Base-by-base conservation (phyloP, 1,139 yeast species). In the Blastobotrys proliferans region DNA sequence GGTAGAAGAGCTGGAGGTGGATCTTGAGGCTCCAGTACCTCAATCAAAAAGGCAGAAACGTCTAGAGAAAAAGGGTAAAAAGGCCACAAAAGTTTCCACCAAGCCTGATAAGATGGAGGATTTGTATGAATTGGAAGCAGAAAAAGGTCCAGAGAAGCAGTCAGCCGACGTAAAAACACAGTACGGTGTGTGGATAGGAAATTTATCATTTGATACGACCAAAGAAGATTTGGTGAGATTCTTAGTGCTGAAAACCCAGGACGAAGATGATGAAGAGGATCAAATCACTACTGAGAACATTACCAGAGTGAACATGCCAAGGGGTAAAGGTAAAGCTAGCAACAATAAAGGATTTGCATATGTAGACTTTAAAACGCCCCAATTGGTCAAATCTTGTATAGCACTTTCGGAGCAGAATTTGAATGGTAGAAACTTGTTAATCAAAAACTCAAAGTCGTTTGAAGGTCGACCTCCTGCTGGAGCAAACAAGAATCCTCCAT, bases 121-220 rank as follows among this genome's bases (percentile, higher is more conserved):
- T 14, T 44, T 52, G 37, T 45, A 50, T 11, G 56, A 50, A 22
- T 51, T 44, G 31, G 48, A 46, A n/a, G 45, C 46, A 37, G 44
- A 29, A 38, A 46, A 35, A 31, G 51, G 47, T 36, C 53, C 46
- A 18, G 51, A 50, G 38, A 51, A 48, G 37, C 47, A 50, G 13
- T 41, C 50, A 11, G 61, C 61, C 24, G 68, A 62, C 41, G 61
- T 62, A 43, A 73, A 72, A 53, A 73, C 82, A 2, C 76, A 73
- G 44, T 79, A 69, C 56, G 95, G 94, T 36, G 94, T 88, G 20
- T 92, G 98, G 98, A 76, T 92, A 36, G 98, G 98, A 38, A 94
- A 92, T 61, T 66, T 94, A 52, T 75, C 96, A 0, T 94, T 83
- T 56, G 94, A 85, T 44, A 88, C 97, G 5, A 73, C 81, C 1